Evolutionary conservation across 2,329 filamentous ascomycete species (phyloP), one percentile per base, ranked within the genome.

Genomic region (Canariomyces notabilis): DNA sequence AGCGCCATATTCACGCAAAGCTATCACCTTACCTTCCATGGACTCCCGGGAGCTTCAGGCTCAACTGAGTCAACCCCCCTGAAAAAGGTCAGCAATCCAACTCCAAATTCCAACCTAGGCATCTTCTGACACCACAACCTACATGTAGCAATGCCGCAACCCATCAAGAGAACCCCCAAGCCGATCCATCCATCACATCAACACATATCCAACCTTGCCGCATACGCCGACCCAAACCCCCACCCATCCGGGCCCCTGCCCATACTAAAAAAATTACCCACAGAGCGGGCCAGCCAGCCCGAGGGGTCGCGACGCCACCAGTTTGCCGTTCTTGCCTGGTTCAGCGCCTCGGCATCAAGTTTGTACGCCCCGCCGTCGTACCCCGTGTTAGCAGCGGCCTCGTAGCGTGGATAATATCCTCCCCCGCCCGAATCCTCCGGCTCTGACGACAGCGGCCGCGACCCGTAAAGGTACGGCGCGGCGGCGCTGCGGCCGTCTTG

Each of bases 281-380:
- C 37, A 15, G 4, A 2, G 12, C 37, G n/a, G 7, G 35, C 35
- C 26, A 16, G 12, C 37, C n/a, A 16, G 14, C 14, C 37, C 21
- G 4, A 2, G 12, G n/a, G n/a, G 6, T 14, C 37, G 11, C 4
- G 12, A 16, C 15, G 15, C 21, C 14, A 16, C 45, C 38, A 46
- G 15, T 36, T 37, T 9, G 35, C 45, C 9, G 26, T 12, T 9
- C 45, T 14, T 26, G 45, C 39, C 38, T 34, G 39, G 19, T 16
- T n/a, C 34, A 47, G 21, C 33, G 33, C 39, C n/a, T 33, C 33
- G 4, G 4, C 2, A 9, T 47, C 45, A 9, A 20, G 12, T 21
- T 22, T 20, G 35, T 42, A 42, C 40, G 40, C 40, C 5, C 32
- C 46, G 7, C 0, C 12, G 4, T 23, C 18, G 16, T 49, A 44